These are phyloP conservation scores for Schizopora paradoxa DNA, from an alignment of 1,284 basidiomycete genomes.

Conservation along the genomic window DNA sequence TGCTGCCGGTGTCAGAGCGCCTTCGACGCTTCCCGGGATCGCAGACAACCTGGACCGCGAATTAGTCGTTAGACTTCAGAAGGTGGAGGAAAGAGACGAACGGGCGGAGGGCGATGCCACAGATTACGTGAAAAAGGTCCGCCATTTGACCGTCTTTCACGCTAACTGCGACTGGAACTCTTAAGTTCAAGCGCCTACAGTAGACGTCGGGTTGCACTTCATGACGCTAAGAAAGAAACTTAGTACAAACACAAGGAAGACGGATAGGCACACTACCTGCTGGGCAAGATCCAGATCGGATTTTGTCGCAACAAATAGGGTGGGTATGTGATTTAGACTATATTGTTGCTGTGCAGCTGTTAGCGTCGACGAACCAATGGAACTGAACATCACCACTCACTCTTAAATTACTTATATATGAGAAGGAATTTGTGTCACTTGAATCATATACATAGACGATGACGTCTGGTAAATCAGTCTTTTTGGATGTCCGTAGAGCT, in stretches of 20 bases:
- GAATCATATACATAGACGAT: constrained; percentile 97
- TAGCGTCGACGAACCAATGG: constrained; percentile 5
- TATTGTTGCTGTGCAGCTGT: constrained; percentile 80
- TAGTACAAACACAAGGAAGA: not conserved
- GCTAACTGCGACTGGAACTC: constrained; percentile 88
- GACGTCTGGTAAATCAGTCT: constrained; percentile 88
- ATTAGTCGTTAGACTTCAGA: constrained; percentile 12
- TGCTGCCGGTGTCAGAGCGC: constrained; percentile 61
- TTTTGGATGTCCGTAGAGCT: constrained; percentile 83
- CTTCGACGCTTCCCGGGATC: constrained; percentile 74
- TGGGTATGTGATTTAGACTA: constrained; percentile 88
- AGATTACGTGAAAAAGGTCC: constrained; percentile 86
- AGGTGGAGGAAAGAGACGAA: constrained; percentile 37
- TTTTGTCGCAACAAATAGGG: constrained; percentile 97
- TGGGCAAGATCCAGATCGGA: constrained; percentile 95
- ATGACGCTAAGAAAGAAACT: constrained; percentile 59
- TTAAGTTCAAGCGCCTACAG: constrained; percentile 77
- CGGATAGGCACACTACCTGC: constrained; percentile 50
- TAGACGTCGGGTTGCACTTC: constrained; percentile 99
- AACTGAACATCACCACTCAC: constrained; percentile 41
- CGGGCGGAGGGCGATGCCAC: constrained; percentile 82
- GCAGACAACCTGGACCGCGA: constrained; percentile 41
- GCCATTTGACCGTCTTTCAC: constrained; percentile 81
- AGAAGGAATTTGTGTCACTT: constrained; percentile 98
- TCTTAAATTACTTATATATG: constrained; percentile 93